Percentiles rank a stretch among this genome's conserved stretches.
phyloP scores from a whole-genome alignment of 1,284 basidiomycete species.

The Acaromyces ingoldii region DNA sequence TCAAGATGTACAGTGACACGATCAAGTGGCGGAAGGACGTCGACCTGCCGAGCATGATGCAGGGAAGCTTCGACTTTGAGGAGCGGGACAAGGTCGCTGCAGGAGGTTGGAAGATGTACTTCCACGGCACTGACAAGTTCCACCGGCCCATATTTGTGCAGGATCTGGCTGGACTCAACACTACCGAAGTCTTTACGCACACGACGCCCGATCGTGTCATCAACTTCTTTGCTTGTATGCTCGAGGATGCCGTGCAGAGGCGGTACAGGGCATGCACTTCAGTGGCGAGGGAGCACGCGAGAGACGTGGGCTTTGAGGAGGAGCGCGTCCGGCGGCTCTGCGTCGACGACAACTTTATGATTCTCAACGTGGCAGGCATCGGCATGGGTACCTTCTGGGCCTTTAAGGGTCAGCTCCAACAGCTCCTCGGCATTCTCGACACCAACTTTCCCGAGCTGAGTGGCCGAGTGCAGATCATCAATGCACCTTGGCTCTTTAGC shows the following conservation, averaged over 20 bases:
- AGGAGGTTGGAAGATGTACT: slow-evolving; percentile 49
- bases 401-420: slow-evolving; percentile 34
- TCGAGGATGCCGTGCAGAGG: slow-evolving; percentile 40
- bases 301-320: background rate
- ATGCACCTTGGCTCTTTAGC: slow-evolving; percentile 41
- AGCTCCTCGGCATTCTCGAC: slow-evolving; percentile 37
- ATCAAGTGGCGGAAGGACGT: slow-evolving; percentile 40
- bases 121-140: slow-evolving; percentile 42
- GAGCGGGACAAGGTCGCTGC: slow-evolving; percentile 38
- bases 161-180: slow-evolving; percentile 39
- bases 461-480: slow-evolving; percentile 49
- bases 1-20: slow-evolving; percentile 39
- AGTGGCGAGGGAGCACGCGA: background rate
- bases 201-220: slow-evolving; percentile 45
- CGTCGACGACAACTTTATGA: slow-evolving; percentile 50
- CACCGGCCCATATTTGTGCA: slow-evolving; percentile 49
- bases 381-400: slow-evolving; percentile 45
- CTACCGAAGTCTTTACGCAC: slow-evolving; percentile 22
- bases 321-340: slow-evolving; percentile 13
- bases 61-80: slow-evolving; percentile 28
- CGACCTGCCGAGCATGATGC: slow-evolving; percentile 24
- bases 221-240: slow-evolving; percentile 43
- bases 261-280: slow-evolving; percentile 37
- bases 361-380: slow-evolving; percentile 41
- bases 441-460: slow-evolving; percentile 46